These are phyloP conservation scores for Melampsora larici-populina DNA, from an alignment of 1,284 basidiomycete genomes.

Conservation along the genomic window DNA sequence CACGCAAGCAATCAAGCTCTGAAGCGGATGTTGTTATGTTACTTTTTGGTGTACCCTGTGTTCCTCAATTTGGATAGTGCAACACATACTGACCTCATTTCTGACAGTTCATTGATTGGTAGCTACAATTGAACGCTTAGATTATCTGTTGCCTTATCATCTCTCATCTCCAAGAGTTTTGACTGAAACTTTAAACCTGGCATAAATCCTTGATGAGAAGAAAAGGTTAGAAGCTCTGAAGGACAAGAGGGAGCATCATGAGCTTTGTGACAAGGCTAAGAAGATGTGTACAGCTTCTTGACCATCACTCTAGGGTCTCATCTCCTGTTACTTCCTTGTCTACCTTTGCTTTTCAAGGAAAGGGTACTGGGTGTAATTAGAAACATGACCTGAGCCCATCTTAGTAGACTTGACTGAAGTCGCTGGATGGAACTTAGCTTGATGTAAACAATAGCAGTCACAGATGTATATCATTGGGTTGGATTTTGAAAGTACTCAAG, in stretches of 20 bases:
- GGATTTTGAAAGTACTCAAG: too few species aligned
- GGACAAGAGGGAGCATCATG: neutral
- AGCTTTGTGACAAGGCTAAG: neutral
- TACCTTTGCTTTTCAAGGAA: too few species aligned
- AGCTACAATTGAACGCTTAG: conserved; percentile 48
- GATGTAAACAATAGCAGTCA: too few species aligned
- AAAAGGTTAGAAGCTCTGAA: neutral
- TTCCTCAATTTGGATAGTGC: too few species aligned
- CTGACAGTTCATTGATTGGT: conserved; percentile 49
- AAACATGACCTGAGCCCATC: too few species aligned
- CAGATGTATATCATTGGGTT: too few species aligned
- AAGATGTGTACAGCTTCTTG: neutral
- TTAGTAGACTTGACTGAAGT: too few species aligned
- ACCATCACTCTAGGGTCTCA: neutral
- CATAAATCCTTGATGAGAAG: neutral
- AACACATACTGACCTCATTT: neutral
- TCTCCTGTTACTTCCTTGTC: too few species aligned
- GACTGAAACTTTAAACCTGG: neutral
- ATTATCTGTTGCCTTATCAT: conserved; percentile 45
- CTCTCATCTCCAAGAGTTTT: neutral
- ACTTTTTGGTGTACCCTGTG: too few species aligned
- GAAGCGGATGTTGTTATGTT: conserved; percentile 49
- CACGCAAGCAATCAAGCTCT: conserved; percentile 44
- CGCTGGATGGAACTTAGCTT: too few species aligned
- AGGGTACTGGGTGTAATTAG: too few species aligned